Conservation (phyloP, 371 early-diverging fungal genomes). For the Chytridium lagenaria region DNA sequence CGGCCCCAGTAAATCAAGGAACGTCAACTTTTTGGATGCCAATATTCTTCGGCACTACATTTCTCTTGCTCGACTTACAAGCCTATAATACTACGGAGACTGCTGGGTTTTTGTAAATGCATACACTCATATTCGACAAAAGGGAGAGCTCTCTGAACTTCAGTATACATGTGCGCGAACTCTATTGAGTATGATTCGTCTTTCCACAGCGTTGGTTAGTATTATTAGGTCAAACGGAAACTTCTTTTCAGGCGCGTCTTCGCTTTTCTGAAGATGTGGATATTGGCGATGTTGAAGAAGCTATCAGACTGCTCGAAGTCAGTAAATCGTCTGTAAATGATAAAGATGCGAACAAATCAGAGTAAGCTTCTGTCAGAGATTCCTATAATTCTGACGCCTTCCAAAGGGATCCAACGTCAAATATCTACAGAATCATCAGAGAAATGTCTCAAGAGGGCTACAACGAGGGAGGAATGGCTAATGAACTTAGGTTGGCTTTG, state of each 20-base stretch:
- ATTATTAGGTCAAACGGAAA: not conserved
- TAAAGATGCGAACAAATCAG: conserved; percentile 23
- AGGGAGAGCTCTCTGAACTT: conserved; percentile 61
- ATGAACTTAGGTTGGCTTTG: conserved; percentile 36
- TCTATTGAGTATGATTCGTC: conserved; percentile 89
- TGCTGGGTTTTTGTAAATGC: conserved; percentile 86
- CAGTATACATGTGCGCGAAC: conserved; percentile 83
- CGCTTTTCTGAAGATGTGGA: conserved; percentile 81
- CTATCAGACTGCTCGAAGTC: conserved; percentile 89
- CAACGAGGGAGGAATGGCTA: conserved; percentile 40
- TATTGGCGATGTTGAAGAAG: conserved; percentile 92
- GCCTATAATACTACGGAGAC: conserved; percentile 79
- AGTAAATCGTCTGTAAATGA: conserved; percentile 65
- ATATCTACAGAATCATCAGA: conserved; percentile 73
- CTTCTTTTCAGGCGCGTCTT: conserved; percentile 74
- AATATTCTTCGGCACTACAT: conserved; percentile 85
- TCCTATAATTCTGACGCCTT: not conserved
- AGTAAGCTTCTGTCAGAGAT: conserved; percentile 10
- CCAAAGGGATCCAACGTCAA: conserved; percentile 50
- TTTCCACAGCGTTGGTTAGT: conserved; percentile 78
- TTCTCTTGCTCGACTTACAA: conserved; percentile 77
- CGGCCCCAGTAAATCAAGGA: conserved; percentile 62
- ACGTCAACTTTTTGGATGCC: conserved; percentile 61
- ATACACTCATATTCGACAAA: conserved; percentile 82
- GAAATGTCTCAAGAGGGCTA: conserved; percentile 58